These are phyloP conservation scores for Psilocybe subaeruginosa DNA, from an alignment of 768 basidiomycete genomes.

Conservation along the genomic window DNA sequence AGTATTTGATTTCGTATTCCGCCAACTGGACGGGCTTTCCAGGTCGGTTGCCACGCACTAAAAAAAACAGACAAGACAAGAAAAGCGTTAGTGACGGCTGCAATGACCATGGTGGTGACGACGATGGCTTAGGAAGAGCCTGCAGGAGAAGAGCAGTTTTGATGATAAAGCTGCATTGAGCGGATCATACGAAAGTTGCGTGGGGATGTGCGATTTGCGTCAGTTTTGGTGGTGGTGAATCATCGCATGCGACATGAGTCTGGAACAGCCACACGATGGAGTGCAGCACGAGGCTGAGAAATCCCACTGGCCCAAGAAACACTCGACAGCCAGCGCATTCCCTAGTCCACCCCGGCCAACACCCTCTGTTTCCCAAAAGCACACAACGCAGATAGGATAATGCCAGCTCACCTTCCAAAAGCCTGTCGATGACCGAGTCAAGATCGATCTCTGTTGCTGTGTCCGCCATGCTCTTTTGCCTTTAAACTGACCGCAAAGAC, in stretches of 20 bases:
- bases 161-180: not conserved
- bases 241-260: conserved; percentile 19
- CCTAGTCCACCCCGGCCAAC: not conserved
- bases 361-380: not conserved
- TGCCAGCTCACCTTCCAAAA: conserved; percentile 83
- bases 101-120: not conserved
- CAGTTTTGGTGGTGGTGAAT: conserved; percentile 14
- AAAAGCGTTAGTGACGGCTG: conserved; percentile 24
- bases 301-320: not conserved
- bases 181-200: not conserved
- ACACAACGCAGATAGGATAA: not conserved
- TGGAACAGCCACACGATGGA: conserved; percentile 1
- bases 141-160: conserved; percentile 6
- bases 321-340: not conserved
- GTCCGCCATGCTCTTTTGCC: conserved; percentile 63
- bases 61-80: conserved; percentile 25
- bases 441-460: conserved; percentile 93
- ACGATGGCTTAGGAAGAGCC: conserved; percentile 5
- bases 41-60: conserved; percentile 95
- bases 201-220: not conserved
- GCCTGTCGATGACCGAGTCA: conserved; percentile 98
- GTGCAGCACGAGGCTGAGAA: not conserved
- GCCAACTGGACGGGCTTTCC: conserved; percentile 98
- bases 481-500: conserved; percentile 3
- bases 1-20: conserved; percentile 99